Conservation (phyloP, 1,284 basidiomycete genomes). For the Sphaerobolus stellatus region DNA sequence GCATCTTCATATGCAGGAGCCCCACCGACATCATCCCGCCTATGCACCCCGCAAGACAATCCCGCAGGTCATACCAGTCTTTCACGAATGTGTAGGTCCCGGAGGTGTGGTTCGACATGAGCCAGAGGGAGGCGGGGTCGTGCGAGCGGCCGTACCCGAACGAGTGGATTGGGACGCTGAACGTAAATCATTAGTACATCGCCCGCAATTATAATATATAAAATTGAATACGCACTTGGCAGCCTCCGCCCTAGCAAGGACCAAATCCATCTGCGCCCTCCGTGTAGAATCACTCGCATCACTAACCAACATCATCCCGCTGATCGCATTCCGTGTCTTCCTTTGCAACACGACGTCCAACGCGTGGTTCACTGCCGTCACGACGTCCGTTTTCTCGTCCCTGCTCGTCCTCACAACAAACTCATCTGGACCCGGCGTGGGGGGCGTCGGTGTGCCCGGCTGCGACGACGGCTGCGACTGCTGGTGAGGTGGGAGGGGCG, state of each 20-base stretch:
- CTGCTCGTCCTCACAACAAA: slow-evolving; percentile 75
- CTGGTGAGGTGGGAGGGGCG: neutral
- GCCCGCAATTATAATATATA: neutral
- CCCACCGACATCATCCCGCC: slow-evolving; percentile 95
- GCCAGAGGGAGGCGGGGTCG: slow-evolving; percentile 97
- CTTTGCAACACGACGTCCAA: slow-evolving; percentile 93
- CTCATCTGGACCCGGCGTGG: too few species aligned
- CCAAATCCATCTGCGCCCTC: slow-evolving; percentile 98
- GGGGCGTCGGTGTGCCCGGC: slow-evolving; percentile 32
- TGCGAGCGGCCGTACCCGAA: slow-evolving; percentile 96
- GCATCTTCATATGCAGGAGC: slow-evolving; percentile 84
- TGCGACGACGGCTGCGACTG: slow-evolving; percentile 14
- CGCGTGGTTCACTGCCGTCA: slow-evolving; percentile 90
- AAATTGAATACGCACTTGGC: slow-evolving; percentile 54
- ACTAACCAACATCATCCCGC: slow-evolving; percentile 90
- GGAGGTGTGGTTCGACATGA: slow-evolving; percentile 95
- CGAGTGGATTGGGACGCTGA: slow-evolving; percentile 85
- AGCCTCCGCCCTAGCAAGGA: slow-evolving; percentile 92
- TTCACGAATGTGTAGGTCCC: slow-evolving; percentile 98
- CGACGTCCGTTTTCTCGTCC: slow-evolving; percentile 94
- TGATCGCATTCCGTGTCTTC: slow-evolving; percentile 85
- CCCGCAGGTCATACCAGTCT: slow-evolving; percentile 92
- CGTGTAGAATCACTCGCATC: slow-evolving; percentile 88
- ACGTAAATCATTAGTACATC: neutral
- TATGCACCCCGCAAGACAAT: slow-evolving; percentile 86